Evolutionary conservation across 2,329 filamentous ascomycete genomes (phyloP), one percentile per base, ranked within the genome.

Genomic region (Neonectria neomacrospora): DNA sequence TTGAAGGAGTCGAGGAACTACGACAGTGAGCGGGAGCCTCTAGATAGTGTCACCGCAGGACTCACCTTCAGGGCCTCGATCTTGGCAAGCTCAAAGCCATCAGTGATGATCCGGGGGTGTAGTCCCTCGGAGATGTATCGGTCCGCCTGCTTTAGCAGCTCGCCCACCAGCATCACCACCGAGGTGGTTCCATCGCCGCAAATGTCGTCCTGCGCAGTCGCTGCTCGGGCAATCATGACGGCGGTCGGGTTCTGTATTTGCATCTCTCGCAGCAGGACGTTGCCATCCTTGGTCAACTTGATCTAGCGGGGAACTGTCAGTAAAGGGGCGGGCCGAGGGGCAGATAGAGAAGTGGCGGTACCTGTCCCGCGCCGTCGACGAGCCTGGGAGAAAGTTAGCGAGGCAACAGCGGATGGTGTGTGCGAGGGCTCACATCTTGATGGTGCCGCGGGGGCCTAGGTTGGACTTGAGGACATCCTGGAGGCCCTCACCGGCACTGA

Each of bases 211-310:
- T 99, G 95, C 71, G 96, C 96, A 39, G 96, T 99, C 61, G 96
- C 96, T 74, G 95, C 94, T 77, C 88, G 83, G 61, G 88, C 88
- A 78, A 91, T 91, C 88, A 91, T 91, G 67, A 96, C 96, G 70
- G 96, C 96, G 37, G 96, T 99, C 28, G 96, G 96, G 80, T 98
- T 98, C 83, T 97, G 95, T 78, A 98, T 98, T 89, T 98, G 94
- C 88, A 91, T 91, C 79, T 91, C 89, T 74, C 89, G 84, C 68
- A 91, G 81, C 26, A 91, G 84, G 65, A 98, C 95, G 76, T 97
- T 97, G 78, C 96, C 96, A 82, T 99, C 96, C 81, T 99, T 99
- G 73, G 96, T 99, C 78, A 99, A 88, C 84, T 99, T 99, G 84
- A 99, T 99, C 89, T 96, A 72, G 77, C 65, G 72, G 73, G 62